Base-by-base conservation (phyloP, 2,329 filamentous ascomycete genomes). In the Arthrobotrys conoides region DNA sequence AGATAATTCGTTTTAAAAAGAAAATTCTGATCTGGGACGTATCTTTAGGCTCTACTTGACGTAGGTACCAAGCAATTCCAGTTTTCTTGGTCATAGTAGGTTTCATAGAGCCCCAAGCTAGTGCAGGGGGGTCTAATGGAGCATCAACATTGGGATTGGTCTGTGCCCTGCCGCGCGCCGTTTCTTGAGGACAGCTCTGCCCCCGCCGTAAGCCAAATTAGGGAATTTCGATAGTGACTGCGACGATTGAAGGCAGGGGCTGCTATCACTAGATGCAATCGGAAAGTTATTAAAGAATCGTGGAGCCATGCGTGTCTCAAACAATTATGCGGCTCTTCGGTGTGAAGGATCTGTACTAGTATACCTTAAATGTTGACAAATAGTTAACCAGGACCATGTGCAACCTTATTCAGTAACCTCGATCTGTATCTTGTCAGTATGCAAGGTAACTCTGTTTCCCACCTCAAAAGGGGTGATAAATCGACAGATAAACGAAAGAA, bases 291-390 rank as follows among this genome's bases (percentile, higher is more conserved):
- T 51, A 38, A 24, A 67, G 20, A n/a, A 69, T 24, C 14, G 8
- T 61, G 55, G 18, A 30, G 57, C 59, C 18, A 71, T 53, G 72
- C 59, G 65, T 41, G 30, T 55, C n/a, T 57, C 18, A 44, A 67
- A 68, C 61, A 51, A 71, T 64, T 30, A 77, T 77, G 73, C 66
- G 73, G 73, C 73, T 77, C 73, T 75, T 63, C 44, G 33, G 18
- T 44, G 61, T 71, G 67, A 77, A 77, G 73, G 73, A 77, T 77
- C 73, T 61, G 41, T 53, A 61, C 16, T 68, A n/a, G n/a, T n/a
- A n/a, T n/a, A n/a, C n/a, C n/a, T 77, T 33, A 18, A 63, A 51
- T 36, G 67, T 77, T 77, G 73, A 77, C 73, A 77, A 77, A 77
- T 77, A 77, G n/a, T n/a, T 49, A 55, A 36, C 67, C 36, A 67